Conservation (phyloP, 202 grass and related monocot genomes). For the Schoenoplectus triqueter region DNA sequence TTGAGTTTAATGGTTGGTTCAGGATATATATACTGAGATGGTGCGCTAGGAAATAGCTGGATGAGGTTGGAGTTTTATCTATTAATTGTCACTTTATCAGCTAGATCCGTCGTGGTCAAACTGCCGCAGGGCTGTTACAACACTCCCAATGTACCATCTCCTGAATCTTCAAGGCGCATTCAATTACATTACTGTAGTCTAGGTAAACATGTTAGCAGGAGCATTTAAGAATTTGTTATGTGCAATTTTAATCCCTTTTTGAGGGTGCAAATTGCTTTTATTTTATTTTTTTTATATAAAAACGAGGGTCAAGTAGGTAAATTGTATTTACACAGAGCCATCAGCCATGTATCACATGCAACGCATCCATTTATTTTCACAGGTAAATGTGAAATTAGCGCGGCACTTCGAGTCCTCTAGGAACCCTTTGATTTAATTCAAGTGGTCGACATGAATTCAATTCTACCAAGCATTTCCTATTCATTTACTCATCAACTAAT, state of each 20-base stretch:
- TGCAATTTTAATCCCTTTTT: not conserved
- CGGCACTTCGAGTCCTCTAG: too few relatives aligned
- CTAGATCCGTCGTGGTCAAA: conserved; percentile 23
- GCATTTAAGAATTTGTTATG: not conserved
- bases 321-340: too few relatives aligned
- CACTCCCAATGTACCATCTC: conserved; percentile 7
- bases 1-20: conserved; percentile 19
- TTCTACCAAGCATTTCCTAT: too few relatives aligned
- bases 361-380: too few relatives aligned
- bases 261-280: not conserved
- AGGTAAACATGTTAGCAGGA: conserved; percentile 12
- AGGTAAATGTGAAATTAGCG: too few relatives aligned
- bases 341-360: too few relatives aligned
- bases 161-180: conserved; percentile 18
- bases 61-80: conserved; percentile 24
- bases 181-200: conserved; percentile 21
- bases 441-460: too few relatives aligned
- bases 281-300: too few relatives aligned
- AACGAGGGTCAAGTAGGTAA: too few relatives aligned
- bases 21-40: not conserved
- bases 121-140: not conserved
- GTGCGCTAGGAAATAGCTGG: too few relatives aligned
- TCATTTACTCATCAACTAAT: too few relatives aligned
- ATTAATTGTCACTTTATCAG: not conserved
- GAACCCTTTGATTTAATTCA: too few relatives aligned